Evolutionary conservation across 2,329 filamentous ascomycete genomes (phyloP).

Genomic region (Talaromyces sp.): DNA sequence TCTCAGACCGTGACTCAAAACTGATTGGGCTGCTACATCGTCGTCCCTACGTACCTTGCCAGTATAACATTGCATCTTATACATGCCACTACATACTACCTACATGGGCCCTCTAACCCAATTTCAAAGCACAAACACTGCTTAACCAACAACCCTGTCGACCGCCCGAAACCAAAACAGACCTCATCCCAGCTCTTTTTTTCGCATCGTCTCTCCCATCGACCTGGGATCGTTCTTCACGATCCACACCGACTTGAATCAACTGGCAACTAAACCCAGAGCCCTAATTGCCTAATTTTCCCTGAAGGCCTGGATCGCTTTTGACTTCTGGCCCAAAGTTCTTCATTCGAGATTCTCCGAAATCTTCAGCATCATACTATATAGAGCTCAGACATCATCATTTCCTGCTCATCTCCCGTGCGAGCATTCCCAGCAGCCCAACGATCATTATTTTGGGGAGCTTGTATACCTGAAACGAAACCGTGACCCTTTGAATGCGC

Average conservation of each 20-base stretch:
- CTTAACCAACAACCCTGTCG: background rate
- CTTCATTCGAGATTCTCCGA: background rate
- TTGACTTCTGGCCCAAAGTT: background rate
- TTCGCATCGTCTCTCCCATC: background rate
- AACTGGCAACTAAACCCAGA: background rate
- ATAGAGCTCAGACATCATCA: background rate
- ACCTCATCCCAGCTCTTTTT: background rate
- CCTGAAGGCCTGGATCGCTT: background rate
- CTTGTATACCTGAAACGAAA: conserved; percentile 2
- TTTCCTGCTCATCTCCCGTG: background rate
- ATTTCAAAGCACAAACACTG: background rate
- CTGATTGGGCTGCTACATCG: background rate
- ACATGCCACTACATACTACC: background rate
- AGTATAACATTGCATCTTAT: conserved; percentile 4
- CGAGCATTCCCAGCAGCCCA: background rate
- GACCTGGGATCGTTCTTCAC: background rate
- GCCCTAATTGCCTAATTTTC: background rate
- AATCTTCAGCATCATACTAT: background rate
- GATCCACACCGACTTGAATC: background rate
- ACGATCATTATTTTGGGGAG: background rate
- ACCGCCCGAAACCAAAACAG: background rate
- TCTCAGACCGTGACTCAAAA: background rate
- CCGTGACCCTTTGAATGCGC: background rate
- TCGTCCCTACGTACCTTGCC: background rate
- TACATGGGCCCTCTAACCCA: conserved; percentile 5